Base-by-base conservation (phyloP, 1,284 basidiomycete species). In the Ceratobasidium sp. region DNA sequence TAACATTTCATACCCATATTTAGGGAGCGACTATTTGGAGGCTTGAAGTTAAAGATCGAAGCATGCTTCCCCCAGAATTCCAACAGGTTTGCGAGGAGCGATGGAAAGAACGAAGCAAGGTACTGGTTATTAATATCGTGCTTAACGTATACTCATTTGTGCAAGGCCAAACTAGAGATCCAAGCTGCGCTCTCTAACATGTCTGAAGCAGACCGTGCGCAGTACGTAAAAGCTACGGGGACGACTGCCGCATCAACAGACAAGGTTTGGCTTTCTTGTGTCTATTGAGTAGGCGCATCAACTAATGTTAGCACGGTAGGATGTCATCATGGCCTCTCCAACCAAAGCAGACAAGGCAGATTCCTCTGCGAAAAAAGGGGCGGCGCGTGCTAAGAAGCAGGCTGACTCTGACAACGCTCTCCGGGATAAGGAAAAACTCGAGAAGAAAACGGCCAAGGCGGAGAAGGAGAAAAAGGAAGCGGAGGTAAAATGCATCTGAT, bases 21-120 rank as follows among this genome's bases (percentile, higher is more conserved):
- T 76, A 82, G 71, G 79, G 80, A 23, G 80, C 93, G 42, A 91
- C 89, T 79, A 84, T 94, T n/a, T 97, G 94, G 94, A 87, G 95
- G 77, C 96, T 95, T 95, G 95, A 97, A 82, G 90, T 92, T 7
- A 90, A 88, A 79, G 87, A 90, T 17, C 80, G 87, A 66, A 85
- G 88, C 63, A 92, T 92, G 89, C 83, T 96, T 39, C 94, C 94
- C 53, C 33, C 45, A 37, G 61, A 53, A 20, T 53, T 75, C 35
- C 49, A 56, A 17, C 91, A 89, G 81, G 89, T 60, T 42, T 67
- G 77, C 88, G 0, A 87, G 42, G 83, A 83, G n/a, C 87, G 94
- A 79, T 83, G 87, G 15, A 85, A 86, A 33, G 94, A 96, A 80
- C 88, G 94, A 75, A 79, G 87, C 23, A 89, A 91, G 84, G 94